Percentiles rank a stretch among this genome's conserved stretches.
Evolutionary conservation across 805 yeast species (phyloP).

Genomic region (Metschnikowia proteae): DNA sequence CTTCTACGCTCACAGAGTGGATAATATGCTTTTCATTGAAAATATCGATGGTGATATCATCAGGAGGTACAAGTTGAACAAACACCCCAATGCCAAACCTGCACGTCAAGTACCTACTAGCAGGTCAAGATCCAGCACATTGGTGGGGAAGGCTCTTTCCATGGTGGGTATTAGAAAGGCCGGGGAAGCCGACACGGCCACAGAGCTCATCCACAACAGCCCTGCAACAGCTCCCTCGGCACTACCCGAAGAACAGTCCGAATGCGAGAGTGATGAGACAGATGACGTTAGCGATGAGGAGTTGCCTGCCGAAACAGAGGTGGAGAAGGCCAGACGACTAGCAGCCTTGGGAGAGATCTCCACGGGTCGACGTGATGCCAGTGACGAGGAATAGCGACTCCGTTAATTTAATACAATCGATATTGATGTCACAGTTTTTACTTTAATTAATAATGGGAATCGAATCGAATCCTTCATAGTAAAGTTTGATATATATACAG

Average conservation of each 20-base stretch:
- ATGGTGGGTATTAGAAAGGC: conserved; percentile 49
- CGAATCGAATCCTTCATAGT: neutral
- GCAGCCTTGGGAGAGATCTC: conserved; percentile 49
- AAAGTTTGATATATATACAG: neutral
- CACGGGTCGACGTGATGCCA: conserved; percentile 40
- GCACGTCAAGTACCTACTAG: conserved; percentile 8
- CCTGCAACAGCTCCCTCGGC: neutral
- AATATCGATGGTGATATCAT: conserved; percentile 89
- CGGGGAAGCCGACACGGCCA: conserved; percentile 9
- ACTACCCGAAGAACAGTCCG: conserved; percentile 10
- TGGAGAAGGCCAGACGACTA: conserved; percentile 60
- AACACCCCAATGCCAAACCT: conserved; percentile 32
- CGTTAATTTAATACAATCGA: neutral
- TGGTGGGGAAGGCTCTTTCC: conserved; percentile 46
- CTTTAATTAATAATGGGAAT: no score
- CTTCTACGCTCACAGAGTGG: conserved; percentile 70
- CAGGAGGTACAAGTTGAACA: conserved; percentile 71
- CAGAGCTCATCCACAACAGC: neutral
- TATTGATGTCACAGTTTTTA: no score
- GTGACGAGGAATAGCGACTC: conserved; percentile 42
- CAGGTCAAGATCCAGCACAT: conserved; percentile 38
- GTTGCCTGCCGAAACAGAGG: conserved; percentile 51
- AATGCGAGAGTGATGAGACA: conserved; percentile 11
- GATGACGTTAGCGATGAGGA: conserved; percentile 21
- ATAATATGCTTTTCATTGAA: conserved; percentile 76